Conservation (phyloP, 306 rosid genomes). For the Glycine soja region DNA sequence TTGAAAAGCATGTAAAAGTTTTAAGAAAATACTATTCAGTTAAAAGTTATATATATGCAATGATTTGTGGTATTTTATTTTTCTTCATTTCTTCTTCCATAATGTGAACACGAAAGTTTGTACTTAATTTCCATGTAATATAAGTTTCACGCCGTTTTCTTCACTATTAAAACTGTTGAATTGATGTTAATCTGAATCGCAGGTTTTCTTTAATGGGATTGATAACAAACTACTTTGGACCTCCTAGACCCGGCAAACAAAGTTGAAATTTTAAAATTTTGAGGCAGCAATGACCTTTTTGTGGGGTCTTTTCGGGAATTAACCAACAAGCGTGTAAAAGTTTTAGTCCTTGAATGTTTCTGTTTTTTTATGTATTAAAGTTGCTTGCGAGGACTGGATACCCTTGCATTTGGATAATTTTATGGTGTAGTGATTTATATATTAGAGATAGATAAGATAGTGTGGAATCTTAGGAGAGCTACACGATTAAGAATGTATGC, state of each 20-base stretch:
- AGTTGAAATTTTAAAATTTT: slow-evolving; percentile 47
- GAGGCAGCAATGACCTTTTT: slow-evolving; percentile 9
- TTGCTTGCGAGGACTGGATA: not conserved
- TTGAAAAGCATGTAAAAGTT: too few species aligned
- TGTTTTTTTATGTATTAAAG: not conserved
- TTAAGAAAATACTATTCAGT: too few species aligned
- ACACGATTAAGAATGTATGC: not conserved
- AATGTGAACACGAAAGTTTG: not conserved
- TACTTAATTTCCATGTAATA: not conserved
- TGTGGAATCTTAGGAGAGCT: not conserved
- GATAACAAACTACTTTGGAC: slow-evolving; percentile 81
- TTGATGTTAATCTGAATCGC: slow-evolving; percentile 16
- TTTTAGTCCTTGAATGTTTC: slow-evolving; percentile 15
- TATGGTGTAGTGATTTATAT: not conserved
- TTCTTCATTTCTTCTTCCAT: not conserved
- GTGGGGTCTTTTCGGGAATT: too few species aligned
- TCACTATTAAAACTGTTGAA: slow-evolving; percentile 39
- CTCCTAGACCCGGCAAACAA: slow-evolving; percentile 69
- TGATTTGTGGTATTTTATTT: not conserved
- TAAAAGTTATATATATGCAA: not conserved
- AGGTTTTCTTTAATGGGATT: slow-evolving; percentile 96
- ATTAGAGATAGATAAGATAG: not conserved
- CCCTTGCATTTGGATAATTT: slow-evolving; percentile 15
- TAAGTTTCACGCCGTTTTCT: not conserved
- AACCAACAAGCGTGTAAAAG: not conserved